A percentile compares a stretch with the other conserved stretches of the same genome.
These are phyloP conservation scores for Phaeomoniella chlamydospora DNA, from an alignment of 2,329 filamentous ascomycete species.

Conservation along the genomic window DNA sequence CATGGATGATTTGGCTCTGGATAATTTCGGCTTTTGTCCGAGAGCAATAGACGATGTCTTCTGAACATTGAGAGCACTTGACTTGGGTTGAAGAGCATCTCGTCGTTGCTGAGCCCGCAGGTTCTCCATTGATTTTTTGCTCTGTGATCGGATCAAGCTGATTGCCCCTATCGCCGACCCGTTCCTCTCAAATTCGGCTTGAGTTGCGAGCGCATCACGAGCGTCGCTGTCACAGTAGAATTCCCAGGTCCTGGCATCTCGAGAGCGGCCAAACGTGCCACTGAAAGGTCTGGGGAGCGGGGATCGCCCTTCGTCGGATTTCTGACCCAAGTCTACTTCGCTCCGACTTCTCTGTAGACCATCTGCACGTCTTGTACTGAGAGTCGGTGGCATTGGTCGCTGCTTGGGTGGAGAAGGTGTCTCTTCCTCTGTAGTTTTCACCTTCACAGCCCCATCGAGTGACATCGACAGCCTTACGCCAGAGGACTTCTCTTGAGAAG, in stretches of 20 bases:
- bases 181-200: constrained; percentile 65
- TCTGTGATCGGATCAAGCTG: constrained; percentile 61
- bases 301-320: constrained; percentile 12
- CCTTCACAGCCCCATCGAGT: constrained; percentile 78
- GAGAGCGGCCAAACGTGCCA: constrained; percentile 57
- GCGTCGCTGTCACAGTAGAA: constrained; percentile 73
- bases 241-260: constrained; percentile 82
- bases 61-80: constrained; percentile 24
- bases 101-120: constrained; percentile 25
- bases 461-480: constrained; percentile 67
- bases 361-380: constrained; percentile 32
- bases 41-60: constrained; percentile 21
- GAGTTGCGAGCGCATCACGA: constrained; percentile 64
- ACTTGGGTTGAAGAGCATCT: constrained; percentile 32
- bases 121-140: constrained; percentile 12
- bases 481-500: constrained; percentile 20
- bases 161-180: constrained; percentile 73
- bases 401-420: constrained; percentile 53
- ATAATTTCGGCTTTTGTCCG: constrained; percentile 44
- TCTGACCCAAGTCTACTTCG: constrained; percentile 43
- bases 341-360: constrained; percentile 58
- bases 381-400: constrained; percentile 31
- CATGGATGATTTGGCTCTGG: constrained; percentile 46
- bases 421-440: constrained; percentile 54
- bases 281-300: constrained; percentile 12